Base-by-base conservation (phyloP, 1,139 yeast species). In the Kodamaea fungicola region DNA sequence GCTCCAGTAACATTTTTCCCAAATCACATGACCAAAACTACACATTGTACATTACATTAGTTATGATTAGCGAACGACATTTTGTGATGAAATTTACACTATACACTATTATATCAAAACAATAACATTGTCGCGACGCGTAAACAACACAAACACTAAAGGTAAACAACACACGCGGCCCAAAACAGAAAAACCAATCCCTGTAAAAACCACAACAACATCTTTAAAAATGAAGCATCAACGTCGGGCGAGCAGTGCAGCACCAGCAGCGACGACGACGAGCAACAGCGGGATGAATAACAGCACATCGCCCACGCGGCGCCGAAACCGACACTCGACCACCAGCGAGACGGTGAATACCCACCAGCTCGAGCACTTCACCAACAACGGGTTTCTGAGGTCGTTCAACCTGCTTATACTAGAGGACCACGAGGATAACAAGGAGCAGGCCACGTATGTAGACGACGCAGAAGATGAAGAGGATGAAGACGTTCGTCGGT, bases 331-430 rank as follows among this genome's bases (percentile, higher is more conserved):
- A 9, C 29, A 23, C 28, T 24, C 12, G 8, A n/a, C 34, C 4
- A 9, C 30, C 13, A 8, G 8, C 13, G 29, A 27, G 8, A 12
- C 12, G 12, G 12, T 33, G 25, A 38, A 33, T 25, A 39, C 30
- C 19, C 35, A 32, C 28, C 45, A 37, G 33, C 43, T 68, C 33
- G 73, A 69, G 35, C 58, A 65, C 47, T 67, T 64, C 40, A 62
- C 74, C 33, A 65, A 67, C 48, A 58, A 63, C 43, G 66, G 67
- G 29, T 69, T 71, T 42, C 68, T 74, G 30, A 51, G 72, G 22
- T 68, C 74, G 10, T 71, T 71, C 58, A 71, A 69, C 49, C 62
- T 70, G 38, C 62, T 71, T 49, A 68, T 70, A 6, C 52, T 71
- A 32, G 74, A 70, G 26, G 76, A 71, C 42, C 45, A 49, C 33